Base-by-base conservation (phyloP, 257 asterid genomes). In the Forsythia suspensa region DNA sequence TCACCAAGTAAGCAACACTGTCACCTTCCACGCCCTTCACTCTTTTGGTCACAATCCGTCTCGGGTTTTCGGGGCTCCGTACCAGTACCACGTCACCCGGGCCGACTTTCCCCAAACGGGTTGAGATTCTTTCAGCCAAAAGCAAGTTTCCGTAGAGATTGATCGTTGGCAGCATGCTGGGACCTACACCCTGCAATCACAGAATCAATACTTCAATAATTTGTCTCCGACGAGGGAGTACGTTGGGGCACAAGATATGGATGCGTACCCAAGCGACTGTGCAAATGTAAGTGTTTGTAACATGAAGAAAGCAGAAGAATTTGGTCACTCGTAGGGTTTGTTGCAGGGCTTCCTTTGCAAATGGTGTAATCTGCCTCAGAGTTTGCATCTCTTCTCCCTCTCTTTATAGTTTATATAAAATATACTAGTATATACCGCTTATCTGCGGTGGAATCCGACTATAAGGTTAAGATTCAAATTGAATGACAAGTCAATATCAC, bases 151-250 rank as follows among this genome's bases (percentile, higher is more conserved):
- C 91, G 21, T 87, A 76, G 61, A 84, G 24, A 55, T 63, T 83
- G 80, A 94, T 70, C 8, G 95, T 83, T 34, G 98, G 98, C 16
- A 90, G 91, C 97, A 94, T 94, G 80, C 98, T 92, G 42, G 95
- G 95, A 16, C 98, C 98, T 37, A 72, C 43, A 38, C 86, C 82
- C 97, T 92, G 88, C 80, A 82, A 70, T 71, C 75, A 79, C 46
- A 68, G 43, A 38, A 68, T 72, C 51, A 52, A 61, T 6, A 34
- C n/a, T 8, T 8, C 39, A 63, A 63, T 63, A 63, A 57, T 52
- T 29, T 37, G 24, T 81, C 9, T 76, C 15, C 7, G 11, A 18
- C 70, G 73, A 59, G 76, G 36, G 12, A 36, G 73, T 46, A 79
- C 59, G 61, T 63, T 39, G 39, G 70, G 82, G 79, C 71, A 65